A percentile compares a stretch with the other conserved stretches of the same genome.
phyloP scores from a whole-genome alignment of 352 stramenopile genomes.

The Phytophthora brassicae region DNA sequence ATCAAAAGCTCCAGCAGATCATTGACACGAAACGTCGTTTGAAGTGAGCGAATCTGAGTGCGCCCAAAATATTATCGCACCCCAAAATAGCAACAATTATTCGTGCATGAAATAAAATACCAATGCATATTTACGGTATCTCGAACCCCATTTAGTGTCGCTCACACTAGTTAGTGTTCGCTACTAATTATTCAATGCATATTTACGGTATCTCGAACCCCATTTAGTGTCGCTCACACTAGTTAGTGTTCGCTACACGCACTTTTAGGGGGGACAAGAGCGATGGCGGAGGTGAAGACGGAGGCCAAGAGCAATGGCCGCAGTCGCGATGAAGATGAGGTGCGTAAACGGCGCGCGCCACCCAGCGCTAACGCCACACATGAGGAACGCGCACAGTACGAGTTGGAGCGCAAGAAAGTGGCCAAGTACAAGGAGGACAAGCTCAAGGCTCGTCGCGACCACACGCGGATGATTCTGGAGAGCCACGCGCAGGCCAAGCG shows the following conservation, averaged over 20 bases:
- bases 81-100: too few species aligned
- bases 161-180: too few species aligned
- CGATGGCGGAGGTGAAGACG: slow-evolving; percentile 32
- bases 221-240: too few species aligned
- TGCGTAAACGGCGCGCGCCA: slow-evolving; percentile 42
- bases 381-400: slow-evolving; percentile 77
- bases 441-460: slow-evolving; percentile 80
- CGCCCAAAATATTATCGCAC: too few species aligned
- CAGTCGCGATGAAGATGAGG: slow-evolving; percentile 33
- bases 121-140: too few species aligned
- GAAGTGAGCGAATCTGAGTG: slow-evolving; percentile 12
- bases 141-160: too few species aligned
- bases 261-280: slow-evolving; percentile 7
- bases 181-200: too few species aligned
- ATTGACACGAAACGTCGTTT: slow-evolving; percentile 15
- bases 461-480: slow-evolving; percentile 88
- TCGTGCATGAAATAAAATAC: too few species aligned
- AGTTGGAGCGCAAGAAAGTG: slow-evolving; percentile 86
- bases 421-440: slow-evolving; percentile 91
- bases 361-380: slow-evolving; percentile 56
- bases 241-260: background rate
- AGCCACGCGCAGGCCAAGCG: slow-evolving; percentile 84
- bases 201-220: too few species aligned
- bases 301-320: slow-evolving; percentile 27
- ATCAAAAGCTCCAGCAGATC: background rate